These are phyloP conservation scores for Hibiscus syriacus DNA, from an alignment of 345 rosid species.

Conservation along the genomic window DNA sequence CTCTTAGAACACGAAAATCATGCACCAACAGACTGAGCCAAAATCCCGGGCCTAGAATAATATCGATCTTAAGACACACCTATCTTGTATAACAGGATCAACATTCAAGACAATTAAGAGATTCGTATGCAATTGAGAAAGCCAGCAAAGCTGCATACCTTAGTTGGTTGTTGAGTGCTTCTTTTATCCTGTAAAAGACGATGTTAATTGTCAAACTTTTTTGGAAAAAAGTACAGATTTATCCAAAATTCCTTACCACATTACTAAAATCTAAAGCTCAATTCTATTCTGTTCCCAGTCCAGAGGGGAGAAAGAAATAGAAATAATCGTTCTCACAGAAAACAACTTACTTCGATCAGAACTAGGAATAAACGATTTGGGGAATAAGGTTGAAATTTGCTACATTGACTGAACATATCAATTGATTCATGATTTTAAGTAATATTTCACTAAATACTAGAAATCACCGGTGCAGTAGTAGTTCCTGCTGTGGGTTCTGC, in stretches of 20 bases:
- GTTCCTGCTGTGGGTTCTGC: too few species aligned
- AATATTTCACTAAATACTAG: not conserved
- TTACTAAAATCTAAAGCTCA: not conserved
- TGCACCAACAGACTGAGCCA: not conserved
- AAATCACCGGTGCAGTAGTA: too few species aligned
- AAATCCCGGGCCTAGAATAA: not conserved
- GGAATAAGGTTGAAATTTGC: too few species aligned
- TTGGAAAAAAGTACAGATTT: not conserved
- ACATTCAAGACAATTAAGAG: slow-evolving; percentile 1
- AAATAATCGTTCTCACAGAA: not conserved
- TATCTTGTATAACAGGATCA: not conserved
- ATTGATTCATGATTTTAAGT: not conserved
- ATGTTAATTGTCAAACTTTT: slow-evolving; percentile 3
- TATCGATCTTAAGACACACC: not conserved
- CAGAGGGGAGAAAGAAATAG: not conserved
- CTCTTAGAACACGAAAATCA: not conserved
- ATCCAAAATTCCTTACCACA: not conserved
- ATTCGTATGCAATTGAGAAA: not conserved
- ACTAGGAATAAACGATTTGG: not conserved
- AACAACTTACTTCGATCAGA: not conserved
- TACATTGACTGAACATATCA: not conserved
- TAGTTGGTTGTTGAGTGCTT: slow-evolving; percentile 32
- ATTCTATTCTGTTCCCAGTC: not conserved
- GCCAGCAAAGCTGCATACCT: slow-evolving; percentile 20
- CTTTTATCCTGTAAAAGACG: slow-evolving; percentile 28